A percentile compares a stretch with the other conserved stretches of the same genome.
These are phyloP conservation scores for Geranium incanum DNA, from an alignment of 441 rosid species.

Conservation along the genomic window DNA sequence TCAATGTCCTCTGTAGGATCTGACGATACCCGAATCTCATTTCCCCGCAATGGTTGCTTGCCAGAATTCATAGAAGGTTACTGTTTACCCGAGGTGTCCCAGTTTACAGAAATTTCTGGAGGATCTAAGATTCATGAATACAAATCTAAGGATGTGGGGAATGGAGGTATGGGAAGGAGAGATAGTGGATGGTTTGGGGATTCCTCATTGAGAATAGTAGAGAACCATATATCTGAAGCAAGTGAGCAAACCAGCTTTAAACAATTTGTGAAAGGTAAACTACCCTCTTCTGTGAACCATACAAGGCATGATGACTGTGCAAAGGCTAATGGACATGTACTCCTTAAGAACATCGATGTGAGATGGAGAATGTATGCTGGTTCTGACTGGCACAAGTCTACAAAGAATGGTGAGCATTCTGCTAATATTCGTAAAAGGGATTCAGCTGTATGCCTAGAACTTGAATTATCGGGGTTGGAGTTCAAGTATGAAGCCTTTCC, in stretches of 20 bases:
- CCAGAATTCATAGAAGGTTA: constrained; percentile 88
- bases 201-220: constrained; percentile 50
- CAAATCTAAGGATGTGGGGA: constrained; percentile 28
- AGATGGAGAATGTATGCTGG: constrained; percentile 87
- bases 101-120: constrained; percentile 49
- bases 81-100: constrained; percentile 51
- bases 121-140: constrained; percentile 32
- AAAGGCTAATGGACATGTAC: constrained; percentile 51
- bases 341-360: constrained; percentile 51
- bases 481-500: constrained; percentile 63
- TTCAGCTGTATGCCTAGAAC: constrained; percentile 54
- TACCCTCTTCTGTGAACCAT: constrained; percentile 26
- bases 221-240: constrained; percentile 76
- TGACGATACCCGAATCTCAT: constrained; percentile 51
- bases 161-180: constrained; percentile 47
- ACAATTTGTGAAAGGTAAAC: constrained; percentile 41
- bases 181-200: constrained; percentile 77
- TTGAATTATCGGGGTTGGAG: constrained; percentile 56
- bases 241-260: constrained; percentile 40
- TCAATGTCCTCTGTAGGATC: constrained; percentile 32
- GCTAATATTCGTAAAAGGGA: constrained; percentile 44
- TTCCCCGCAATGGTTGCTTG: constrained; percentile 34
- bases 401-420: constrained; percentile 26
- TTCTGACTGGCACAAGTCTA: constrained; percentile 60
- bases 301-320: constrained; percentile 33